A percentile compares a stretch with the other conserved stretches of the same genome.
These are phyloP conservation scores for Vitis rotundifolia DNA, from an alignment of 164 flowering plant genomes.

Conservation along the genomic window DNA sequence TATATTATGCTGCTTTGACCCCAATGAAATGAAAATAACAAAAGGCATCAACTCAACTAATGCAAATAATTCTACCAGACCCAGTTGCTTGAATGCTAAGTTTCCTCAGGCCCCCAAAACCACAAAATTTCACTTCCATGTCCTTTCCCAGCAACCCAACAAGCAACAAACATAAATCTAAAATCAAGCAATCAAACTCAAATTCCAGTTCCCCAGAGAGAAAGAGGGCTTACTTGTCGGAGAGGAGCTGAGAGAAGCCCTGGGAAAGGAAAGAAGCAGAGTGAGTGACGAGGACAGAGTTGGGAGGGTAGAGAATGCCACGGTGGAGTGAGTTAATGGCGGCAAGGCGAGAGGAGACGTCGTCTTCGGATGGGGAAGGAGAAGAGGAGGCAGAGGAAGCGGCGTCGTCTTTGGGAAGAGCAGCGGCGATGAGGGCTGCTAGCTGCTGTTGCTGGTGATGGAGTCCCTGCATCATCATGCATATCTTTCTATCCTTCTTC, in stretches of 20 bases:
- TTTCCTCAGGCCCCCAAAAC: no score
- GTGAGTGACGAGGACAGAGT: slow-evolving; percentile 80
- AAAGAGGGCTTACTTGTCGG: slow-evolving; percentile 63
- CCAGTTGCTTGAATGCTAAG: no score
- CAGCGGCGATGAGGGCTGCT: slow-evolving; percentile 75
- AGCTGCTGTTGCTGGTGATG: slow-evolving; percentile 90
- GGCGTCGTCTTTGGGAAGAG: slow-evolving; percentile 62
- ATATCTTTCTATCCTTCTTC: slow-evolving; percentile 12
- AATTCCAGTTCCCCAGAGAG: neutral
- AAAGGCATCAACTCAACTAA: neutral
- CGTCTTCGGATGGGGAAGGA: slow-evolving; percentile 26
- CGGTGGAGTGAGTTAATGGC: slow-evolving; percentile 83
- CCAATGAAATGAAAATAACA: neutral
- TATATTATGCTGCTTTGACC: no score
- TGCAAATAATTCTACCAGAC: neutral
- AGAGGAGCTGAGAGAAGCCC: slow-evolving; percentile 79
- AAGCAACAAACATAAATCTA: no score
- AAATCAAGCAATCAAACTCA: no score
- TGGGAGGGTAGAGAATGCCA: slow-evolving; percentile 78
- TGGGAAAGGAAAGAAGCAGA: slow-evolving; percentile 81
- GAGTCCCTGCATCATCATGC: slow-evolving; percentile 70
- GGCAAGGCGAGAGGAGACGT: slow-evolving; percentile 60
- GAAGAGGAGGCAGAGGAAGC: slow-evolving; percentile 23
- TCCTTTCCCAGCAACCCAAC: no score
- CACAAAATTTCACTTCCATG: no score